Percentiles rank a stretch among this genome's conserved stretches.
phyloP scores from a whole-genome alignment of 2,329 filamentous ascomycete genomes.

The Xylariaceae sp. region DNA sequence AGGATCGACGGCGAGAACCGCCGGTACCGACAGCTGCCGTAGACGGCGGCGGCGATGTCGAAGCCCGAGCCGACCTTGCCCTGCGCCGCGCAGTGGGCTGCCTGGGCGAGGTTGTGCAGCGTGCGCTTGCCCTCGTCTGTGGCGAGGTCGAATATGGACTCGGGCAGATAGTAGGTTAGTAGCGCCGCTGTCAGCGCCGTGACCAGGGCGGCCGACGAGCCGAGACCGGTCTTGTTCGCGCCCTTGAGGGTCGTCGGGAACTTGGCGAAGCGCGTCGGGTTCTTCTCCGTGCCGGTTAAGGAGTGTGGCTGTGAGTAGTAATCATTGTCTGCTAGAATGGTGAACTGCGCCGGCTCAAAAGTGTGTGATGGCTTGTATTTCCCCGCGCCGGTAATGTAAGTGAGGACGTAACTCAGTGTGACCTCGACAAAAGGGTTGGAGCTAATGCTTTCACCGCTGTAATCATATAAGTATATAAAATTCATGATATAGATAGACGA shows the following conservation, averaged over 20 bases:
- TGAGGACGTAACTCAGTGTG: slow-evolving; percentile 84
- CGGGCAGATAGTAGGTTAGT: slow-evolving; percentile 74
- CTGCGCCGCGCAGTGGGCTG: slow-evolving; percentile 92
- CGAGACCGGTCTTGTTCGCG: slow-evolving; percentile 94
- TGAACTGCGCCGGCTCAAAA: slow-evolving; percentile 74
- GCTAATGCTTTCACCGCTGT: slow-evolving; percentile 52
- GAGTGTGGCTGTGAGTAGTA: slow-evolving; percentile 82
- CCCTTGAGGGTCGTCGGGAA: slow-evolving; percentile 77
- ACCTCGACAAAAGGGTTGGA: slow-evolving; percentile 91
- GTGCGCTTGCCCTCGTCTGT: slow-evolving; percentile 60
- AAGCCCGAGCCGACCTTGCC: slow-evolving; percentile 97
- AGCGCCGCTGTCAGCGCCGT: slow-evolving; percentile 83
- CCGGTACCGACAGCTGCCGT: slow-evolving; percentile 87
- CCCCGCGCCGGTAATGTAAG: slow-evolving; percentile 68
- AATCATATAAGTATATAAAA: slow-evolving; percentile 6
- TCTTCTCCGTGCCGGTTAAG: slow-evolving; percentile 32
- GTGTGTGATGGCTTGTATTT: slow-evolving; percentile 48
- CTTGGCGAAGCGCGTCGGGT: slow-evolving; percentile 68
- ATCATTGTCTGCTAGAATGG: slow-evolving; percentile 91
- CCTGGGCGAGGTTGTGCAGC: slow-evolving; percentile 92
- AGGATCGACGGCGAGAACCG: slow-evolving; percentile 88
- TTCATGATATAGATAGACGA: too few species aligned
- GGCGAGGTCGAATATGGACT: slow-evolving; percentile 60
- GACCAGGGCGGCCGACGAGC: slow-evolving; percentile 92
- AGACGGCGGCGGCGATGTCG: slow-evolving; percentile 91